A percentile compares a stretch with the other conserved stretches of the same genome.
phyloP scores from a whole-genome alignment of 2,329 filamentous ascomycete species.

The Venturia effusa region DNA sequence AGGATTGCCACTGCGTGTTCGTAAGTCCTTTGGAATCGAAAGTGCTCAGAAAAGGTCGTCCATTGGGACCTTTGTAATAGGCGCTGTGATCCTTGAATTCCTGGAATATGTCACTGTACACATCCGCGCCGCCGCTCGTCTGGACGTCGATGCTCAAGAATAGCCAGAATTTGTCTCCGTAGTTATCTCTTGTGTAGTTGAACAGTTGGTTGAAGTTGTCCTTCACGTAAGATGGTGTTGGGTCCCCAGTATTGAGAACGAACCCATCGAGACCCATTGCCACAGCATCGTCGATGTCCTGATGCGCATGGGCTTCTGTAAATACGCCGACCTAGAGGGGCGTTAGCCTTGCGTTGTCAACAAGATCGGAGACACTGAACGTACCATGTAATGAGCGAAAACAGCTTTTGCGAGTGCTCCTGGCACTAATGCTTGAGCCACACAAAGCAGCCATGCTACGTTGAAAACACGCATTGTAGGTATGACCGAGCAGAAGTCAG shows the following conservation, averaged over 20 bases:
- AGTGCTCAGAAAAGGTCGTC: neutral
- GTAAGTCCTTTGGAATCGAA: neutral
- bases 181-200: neutral
- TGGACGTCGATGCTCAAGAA: neutral
- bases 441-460: neutral
- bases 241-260: neutral
- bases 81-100: neutral
- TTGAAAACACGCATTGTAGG: neutral
- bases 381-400: neutral
- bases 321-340: neutral
- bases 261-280: neutral
- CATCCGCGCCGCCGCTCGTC: neutral
- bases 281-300: neutral
- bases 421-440: neutral
- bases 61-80: neutral
- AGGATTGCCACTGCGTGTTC: neutral
- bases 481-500: neutral
- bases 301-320: neutral
- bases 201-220: neutral
- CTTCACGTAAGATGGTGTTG: neutral
- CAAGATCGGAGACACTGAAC: neutral
- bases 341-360: neutral
- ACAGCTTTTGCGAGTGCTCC: neutral
- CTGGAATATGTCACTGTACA: neutral
- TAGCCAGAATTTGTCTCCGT: neutral